phyloP scores from a whole-genome alignment of 345 rosid species.

The Boechera divaricarpa region DNA sequence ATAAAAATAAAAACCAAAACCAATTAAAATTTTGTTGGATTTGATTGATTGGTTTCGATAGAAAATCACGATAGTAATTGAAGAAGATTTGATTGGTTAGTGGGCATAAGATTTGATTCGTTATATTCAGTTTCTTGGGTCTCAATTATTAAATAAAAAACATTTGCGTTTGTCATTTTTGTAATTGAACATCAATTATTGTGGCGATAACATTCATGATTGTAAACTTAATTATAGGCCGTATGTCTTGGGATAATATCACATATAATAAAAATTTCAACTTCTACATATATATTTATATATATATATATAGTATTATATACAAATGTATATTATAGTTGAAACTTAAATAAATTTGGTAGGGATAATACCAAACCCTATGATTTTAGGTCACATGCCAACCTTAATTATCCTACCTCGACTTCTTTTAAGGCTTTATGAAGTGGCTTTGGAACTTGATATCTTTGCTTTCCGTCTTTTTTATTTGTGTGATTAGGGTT shows the following conservation, averaged over 20 bases:
- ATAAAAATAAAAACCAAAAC: background rate
- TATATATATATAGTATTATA: background rate
- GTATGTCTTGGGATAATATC: background rate
- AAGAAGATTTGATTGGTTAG: constrained; percentile 24
- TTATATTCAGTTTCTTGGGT: constrained; percentile 30
- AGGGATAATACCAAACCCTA: constrained; percentile 20
- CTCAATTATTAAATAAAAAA: background rate
- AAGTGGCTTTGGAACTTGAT: constrained; percentile 34
- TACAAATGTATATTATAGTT: background rate
- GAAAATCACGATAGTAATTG: constrained; percentile 6
- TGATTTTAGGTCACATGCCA: constrained; percentile 9
- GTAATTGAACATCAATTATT: constrained; percentile 31
- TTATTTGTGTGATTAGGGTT: constrained; percentile 1
- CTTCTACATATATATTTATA: background rate
- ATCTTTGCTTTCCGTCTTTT: constrained; percentile 30
- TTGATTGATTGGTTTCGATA: constrained; percentile 7
- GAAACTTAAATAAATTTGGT: background rate
- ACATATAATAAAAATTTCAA: background rate
- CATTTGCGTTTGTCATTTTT: constrained; percentile 16
- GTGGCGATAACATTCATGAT: constrained; percentile 20
- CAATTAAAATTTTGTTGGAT: background rate
- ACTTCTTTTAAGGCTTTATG: background rate
- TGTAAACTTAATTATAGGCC: background rate
- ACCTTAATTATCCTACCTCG: background rate
- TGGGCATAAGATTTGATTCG: constrained; percentile 34